phyloP scores from a whole-genome alignment of 176 grass and related monocot genomes.

The Urochloa ruziziensis region DNA sequence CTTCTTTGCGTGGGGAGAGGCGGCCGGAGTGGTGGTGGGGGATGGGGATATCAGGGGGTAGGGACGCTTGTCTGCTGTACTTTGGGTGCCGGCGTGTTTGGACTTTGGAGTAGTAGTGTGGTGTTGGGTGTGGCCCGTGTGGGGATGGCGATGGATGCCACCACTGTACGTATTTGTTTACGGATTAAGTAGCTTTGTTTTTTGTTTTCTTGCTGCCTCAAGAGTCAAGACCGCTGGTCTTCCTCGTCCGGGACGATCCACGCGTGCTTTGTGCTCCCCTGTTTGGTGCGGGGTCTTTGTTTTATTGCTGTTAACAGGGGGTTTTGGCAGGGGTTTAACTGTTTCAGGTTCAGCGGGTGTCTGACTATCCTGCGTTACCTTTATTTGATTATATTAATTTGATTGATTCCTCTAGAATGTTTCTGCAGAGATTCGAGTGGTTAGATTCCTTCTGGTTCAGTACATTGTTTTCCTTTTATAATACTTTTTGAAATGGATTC shows the following conservation, averaged over 20 bases:
- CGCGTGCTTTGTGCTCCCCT: neutral
- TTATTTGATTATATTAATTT: neutral
- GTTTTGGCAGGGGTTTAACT: neutral
- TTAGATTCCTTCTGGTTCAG: neutral
- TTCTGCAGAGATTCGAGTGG: neutral
- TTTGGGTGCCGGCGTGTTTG: constrained; percentile 27
- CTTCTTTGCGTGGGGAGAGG: constrained; percentile 8
- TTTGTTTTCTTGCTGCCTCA: constrained; percentile 17
- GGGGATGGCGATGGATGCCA: constrained; percentile 13
- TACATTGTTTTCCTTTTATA: neutral
- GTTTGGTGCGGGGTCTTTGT: constrained; percentile 2
- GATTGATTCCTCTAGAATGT: neutral
- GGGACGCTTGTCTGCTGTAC: constrained; percentile 15
- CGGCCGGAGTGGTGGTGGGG: neutral
- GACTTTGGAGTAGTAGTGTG: neutral
- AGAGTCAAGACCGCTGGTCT: neutral
- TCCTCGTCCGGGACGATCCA: neutral
- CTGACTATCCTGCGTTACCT: neutral
- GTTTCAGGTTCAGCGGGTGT: neutral
- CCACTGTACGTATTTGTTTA: neutral
- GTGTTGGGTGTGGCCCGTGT: constrained; percentile 7
- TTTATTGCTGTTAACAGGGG: neutral
- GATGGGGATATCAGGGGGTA: constrained; percentile 15
- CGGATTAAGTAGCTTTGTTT: constrained; percentile 1
- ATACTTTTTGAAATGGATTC: no score